Evolutionary conservation across 495 filamentous ascomycete species (phyloP).

Genomic region (Talaromyces adpressus): DNA sequence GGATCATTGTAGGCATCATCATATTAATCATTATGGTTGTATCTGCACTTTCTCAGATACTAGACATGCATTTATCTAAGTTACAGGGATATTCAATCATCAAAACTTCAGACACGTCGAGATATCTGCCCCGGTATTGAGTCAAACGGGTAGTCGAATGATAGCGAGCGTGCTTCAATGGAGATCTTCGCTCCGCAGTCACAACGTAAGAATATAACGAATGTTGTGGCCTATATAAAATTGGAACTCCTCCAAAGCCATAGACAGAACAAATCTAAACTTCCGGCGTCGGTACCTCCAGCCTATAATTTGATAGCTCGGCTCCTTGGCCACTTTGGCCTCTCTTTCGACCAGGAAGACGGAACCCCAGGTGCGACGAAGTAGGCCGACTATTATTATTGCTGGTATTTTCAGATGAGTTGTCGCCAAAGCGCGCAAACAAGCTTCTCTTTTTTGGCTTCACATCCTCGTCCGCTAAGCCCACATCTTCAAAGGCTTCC

Average conservation of each 20-base stretch:
- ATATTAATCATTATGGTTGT: neutral
- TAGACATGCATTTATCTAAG: neutral
- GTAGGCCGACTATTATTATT: conserved; percentile 41
- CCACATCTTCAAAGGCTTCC: conserved; percentile 85
- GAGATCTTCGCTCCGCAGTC: neutral
- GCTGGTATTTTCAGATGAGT: conserved; percentile 27
- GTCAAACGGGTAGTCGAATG: neutral
- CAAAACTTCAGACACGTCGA: neutral
- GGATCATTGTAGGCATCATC: neutral
- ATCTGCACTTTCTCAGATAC: neutral
- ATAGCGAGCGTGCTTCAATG: neutral
- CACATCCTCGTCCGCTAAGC: conserved; percentile 66
- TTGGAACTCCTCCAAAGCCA: neutral
- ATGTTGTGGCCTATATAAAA: neutral
- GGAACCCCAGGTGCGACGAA: conserved; percentile 50
- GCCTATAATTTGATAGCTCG: conserved; percentile 55
- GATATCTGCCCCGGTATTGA: neutral
- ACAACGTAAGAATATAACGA: neutral
- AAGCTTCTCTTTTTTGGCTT: conserved; percentile 73
- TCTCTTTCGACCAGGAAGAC: conserved; percentile 64
- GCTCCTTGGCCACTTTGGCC: conserved; percentile 67
- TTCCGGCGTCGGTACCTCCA: conserved; percentile 17
- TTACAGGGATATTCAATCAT: neutral
- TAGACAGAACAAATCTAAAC: conserved; percentile 15
- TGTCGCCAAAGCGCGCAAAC: conserved; percentile 78